Base-by-base conservation (phyloP, 1,284 basidiomycete species). In the Leccinum pachyderme region DNA sequence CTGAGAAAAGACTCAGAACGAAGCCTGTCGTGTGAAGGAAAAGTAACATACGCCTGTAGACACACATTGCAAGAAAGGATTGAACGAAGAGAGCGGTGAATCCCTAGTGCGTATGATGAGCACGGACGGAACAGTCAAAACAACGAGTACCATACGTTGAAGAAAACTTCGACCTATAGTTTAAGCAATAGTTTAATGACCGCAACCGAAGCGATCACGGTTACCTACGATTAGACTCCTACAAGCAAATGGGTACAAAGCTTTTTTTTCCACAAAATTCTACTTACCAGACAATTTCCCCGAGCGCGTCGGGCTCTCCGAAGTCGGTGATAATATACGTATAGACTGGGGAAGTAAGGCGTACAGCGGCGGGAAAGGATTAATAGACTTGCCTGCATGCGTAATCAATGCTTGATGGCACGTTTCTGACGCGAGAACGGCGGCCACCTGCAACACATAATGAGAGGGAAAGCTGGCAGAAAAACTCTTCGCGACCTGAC, bases 401-500 rank as follows among this genome's bases (percentile, higher is more conserved):
- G 78, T 76, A 52, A 86, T 84, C 49, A 86, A 66, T 1, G 70
- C 75, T 66, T 86, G 81, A 56, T 86, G 84, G 2, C 80, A 62
- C 0, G 77, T 78, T 57, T 86, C 83, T 49, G 78, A 82, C 0
- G 74, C 0, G 63, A 81, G 77, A 2, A 82, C 80, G 12, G 70
- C 65, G 35, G 69, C 72, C 35, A 85, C 80, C 81, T 83, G 51
- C 3, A 46, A 44, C n/a, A 5, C 32, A 39, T 31, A n/a, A 15
- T 55, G 39, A 3, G 11, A n/a, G 28, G 5, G 22, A 13, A 45
- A 57, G 25, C 7, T 9, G 27, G 24, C n/a, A 2, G 8, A 28
- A 8, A 29, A 7, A 5, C 15, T 1, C 43, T 24, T 37, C 12
- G 15, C 47, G 12, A 28, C 55, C 61, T n/a, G 33, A 81, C 81